Percentiles rank a stretch among this genome's conserved stretches.
Conservation (phyloP, 2,329 filamentous ascomycete genomes). For the Phoma herbarum region DNA sequence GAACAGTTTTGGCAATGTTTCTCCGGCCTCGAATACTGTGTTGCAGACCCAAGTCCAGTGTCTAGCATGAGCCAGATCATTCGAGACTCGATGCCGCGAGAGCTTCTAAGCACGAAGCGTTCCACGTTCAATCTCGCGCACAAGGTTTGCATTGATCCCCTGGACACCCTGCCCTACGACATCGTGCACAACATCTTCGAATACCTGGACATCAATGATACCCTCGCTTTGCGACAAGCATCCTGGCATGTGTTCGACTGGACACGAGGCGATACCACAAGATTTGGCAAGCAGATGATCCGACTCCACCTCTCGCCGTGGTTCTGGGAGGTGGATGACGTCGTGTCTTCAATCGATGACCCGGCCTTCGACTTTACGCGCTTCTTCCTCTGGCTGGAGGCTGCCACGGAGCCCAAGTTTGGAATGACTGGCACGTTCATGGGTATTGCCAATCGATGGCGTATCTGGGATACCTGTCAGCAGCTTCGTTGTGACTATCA, state of each 20-base stretch:
- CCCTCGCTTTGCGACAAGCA: background rate
- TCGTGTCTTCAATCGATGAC: background rate
- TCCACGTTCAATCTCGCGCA: background rate
- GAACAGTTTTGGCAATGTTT: background rate
- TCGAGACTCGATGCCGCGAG: background rate
- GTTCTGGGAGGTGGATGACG: background rate
- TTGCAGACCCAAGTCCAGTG: background rate
- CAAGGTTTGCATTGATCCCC: background rate
- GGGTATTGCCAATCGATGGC: background rate
- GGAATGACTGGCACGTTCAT: background rate
- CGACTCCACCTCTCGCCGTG: background rate
- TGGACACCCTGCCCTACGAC: background rate
- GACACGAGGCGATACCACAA: background rate
- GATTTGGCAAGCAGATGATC: background rate
- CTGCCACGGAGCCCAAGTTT: background rate
- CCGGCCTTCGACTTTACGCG: background rate
- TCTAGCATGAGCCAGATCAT: background rate
- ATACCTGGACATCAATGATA: background rate
- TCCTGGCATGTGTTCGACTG: background rate
- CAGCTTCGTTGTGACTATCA: background rate
- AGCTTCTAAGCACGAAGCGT: background rate
- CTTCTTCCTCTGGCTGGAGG: background rate
- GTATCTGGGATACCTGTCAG: background rate
- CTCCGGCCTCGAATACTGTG: background rate
- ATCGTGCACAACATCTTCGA: background rate